A percentile compares a stretch with the other conserved stretches of the same genome.
Evolutionary conservation across 2,329 filamentous ascomycete genomes (phyloP).

Genomic region (Cadophora sp.): DNA sequence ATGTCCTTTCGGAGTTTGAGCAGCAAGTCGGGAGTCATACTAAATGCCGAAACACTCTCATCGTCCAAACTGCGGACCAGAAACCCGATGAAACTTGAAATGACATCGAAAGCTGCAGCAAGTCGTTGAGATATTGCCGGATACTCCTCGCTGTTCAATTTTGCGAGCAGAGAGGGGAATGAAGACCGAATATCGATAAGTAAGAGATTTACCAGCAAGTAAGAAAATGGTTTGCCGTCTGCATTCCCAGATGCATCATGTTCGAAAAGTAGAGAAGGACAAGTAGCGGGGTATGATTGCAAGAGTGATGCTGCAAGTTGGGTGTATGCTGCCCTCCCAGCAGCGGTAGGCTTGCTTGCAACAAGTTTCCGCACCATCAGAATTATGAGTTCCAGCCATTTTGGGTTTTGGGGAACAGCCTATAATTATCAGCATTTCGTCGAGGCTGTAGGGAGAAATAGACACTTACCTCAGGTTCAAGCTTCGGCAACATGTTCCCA

Average conservation of each 20-base stretch:
- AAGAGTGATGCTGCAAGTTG: constrained; percentile 64
- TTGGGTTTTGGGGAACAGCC: constrained; percentile 56
- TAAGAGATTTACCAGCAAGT: constrained; percentile 68
- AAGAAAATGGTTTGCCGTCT: constrained; percentile 62
- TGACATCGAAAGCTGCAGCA: constrained; percentile 66
- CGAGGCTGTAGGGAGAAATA: neutral
- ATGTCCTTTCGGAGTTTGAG: constrained; percentile 66
- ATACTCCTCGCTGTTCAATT: constrained; percentile 64
- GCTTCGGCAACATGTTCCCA: constrained; percentile 57
- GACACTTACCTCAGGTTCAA: constrained; percentile 55
- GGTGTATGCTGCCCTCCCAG: constrained; percentile 64
- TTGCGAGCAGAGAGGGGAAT: constrained; percentile 63
- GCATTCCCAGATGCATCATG: constrained; percentile 42
- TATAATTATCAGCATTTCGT: constrained; percentile 38
- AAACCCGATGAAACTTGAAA: constrained; percentile 64
- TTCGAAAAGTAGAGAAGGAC: constrained; percentile 60
- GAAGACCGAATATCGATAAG: constrained; percentile 71
- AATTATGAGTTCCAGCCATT: constrained; percentile 59
- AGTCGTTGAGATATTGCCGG: constrained; percentile 57
- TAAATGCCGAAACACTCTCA: constrained; percentile 46
- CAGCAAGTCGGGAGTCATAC: constrained; percentile 64
- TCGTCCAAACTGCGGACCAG: constrained; percentile 62
- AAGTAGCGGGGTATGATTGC: constrained; percentile 57
- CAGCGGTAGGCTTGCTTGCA: constrained; percentile 60
- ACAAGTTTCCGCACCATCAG: constrained; percentile 60